Evolutionary conservation across 257 asterid species (phyloP), one percentile per base, ranked within the genome.

Genomic region (Ilex asprella): DNA sequence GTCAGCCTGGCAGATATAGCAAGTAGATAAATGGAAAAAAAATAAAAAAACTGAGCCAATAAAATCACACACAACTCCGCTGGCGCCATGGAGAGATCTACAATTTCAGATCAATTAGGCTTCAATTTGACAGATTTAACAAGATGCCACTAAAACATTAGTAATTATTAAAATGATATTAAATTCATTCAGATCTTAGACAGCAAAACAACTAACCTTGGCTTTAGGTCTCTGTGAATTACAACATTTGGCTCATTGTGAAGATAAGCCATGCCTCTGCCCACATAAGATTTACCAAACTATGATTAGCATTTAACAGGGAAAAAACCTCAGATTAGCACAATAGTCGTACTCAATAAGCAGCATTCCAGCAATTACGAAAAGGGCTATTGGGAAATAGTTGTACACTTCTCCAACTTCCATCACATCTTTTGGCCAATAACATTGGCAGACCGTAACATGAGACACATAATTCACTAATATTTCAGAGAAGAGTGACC

Each of bases 261-360:
- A 79, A 93, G 95, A 89, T 89, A 93, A 61, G 99, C 95, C 95
- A 93, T 89, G 81, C 99, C 99, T 75, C 99, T 89, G 89, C 66
- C 64, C 67, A 63, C 65, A 68, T 60, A 70, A 76, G 64, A 51
- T 67, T 51, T 44, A 54, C 30, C 53, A 59, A 56, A 39, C 8
- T 35, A 8, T 3, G 41, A 35, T 35, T 35, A 35, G 41, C 41
- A 35, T 35, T 35, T 35, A 21, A 35, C 41, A 35, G 41, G 41
- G 41, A 35, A 35, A 35, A 35, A 35, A 35, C 0, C 52, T 60
- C 53, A 68, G 68, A 68, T 58, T 49, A 64, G 50, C 58, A 31
- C 47, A 39, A 2, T 15, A 16, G 51, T 30, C 51, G 39, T 14
- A 54, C 39, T 29, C 41, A 66, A 29, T 41, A 51, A 62, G 56